A percentile compares a stretch with the other conserved stretches of the same genome.
Conservation (phyloP, 352 stramenopile genomes). For the Labyrinthula sp. region DNA sequence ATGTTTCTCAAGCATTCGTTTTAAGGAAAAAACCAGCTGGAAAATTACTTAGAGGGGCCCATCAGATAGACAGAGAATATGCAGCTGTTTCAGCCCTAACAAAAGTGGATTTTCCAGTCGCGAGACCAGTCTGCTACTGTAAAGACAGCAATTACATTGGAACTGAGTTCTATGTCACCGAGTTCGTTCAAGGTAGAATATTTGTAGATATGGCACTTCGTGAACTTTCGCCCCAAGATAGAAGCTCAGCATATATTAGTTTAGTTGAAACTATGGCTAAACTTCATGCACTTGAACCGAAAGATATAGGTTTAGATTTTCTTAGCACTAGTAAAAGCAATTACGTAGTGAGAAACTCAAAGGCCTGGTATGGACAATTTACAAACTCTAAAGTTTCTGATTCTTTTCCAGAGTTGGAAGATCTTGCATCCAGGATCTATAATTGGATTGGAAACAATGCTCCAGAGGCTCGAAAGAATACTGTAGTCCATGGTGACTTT, state of each 20-base stretch:
- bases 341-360: slow-evolving; percentile 42
- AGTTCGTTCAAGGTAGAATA: slow-evolving; percentile 48
- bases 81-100: slow-evolving; percentile 32
- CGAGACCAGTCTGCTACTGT: slow-evolving; percentile 44
- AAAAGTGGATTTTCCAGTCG: slow-evolving; percentile 41
- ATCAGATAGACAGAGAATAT: slow-evolving; percentile 37
- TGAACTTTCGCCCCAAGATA: slow-evolving; percentile 33
- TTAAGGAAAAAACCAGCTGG: slow-evolving; percentile 38
- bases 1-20: slow-evolving; percentile 27
- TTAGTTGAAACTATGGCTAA: slow-evolving; percentile 42
- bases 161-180: slow-evolving; percentile 58
- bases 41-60: slow-evolving; percentile 34
- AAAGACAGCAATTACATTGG: slow-evolving; percentile 42
- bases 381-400: not conserved
- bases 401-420: not conserved
- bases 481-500: slow-evolving; percentile 59
- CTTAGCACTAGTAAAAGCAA: slow-evolving; percentile 33
- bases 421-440: too few species aligned
- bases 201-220: slow-evolving; percentile 50
- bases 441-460: slow-evolving; percentile 35
- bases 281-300: slow-evolving; percentile 41
- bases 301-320: slow-evolving; percentile 37
- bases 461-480: slow-evolving; percentile 37
- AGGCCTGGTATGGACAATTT: slow-evolving; percentile 27
- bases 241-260: slow-evolving; percentile 38